Evolutionary conservation across 495 filamentous ascomycete genomes (phyloP).

Genomic region (Coniosporium apollinis): DNA sequence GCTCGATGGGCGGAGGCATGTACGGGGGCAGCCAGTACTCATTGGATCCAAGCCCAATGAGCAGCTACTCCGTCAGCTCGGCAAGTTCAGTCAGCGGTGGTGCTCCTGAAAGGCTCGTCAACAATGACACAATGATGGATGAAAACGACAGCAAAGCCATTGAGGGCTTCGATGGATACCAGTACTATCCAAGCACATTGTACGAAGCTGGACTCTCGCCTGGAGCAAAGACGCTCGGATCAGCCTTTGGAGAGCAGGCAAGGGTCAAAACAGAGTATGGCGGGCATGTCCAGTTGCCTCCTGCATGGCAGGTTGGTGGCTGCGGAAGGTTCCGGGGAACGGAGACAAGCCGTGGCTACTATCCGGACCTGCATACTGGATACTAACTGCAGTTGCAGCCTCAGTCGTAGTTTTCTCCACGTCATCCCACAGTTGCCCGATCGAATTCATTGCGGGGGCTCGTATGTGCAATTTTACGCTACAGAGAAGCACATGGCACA

Average conservation of each 20-base stretch:
- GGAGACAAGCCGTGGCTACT: slow-evolving; percentile 19
- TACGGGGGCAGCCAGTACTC: slow-evolving; percentile 16
- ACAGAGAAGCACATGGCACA: too few species aligned
- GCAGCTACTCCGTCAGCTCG: slow-evolving; percentile 18
- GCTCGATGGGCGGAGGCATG: slow-evolving; percentile 7
- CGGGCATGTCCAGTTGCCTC: slow-evolving; percentile 9
- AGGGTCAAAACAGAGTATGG: slow-evolving; percentile 19
- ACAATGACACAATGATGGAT: slow-evolving; percentile 16
- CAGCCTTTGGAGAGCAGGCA: slow-evolving; percentile 7
- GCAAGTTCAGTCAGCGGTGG: slow-evolving; percentile 21
- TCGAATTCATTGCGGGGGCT: too few species aligned
- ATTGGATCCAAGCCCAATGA: slow-evolving; percentile 13
- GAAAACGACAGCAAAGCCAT: slow-evolving; percentile 17
- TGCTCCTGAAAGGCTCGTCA: slow-evolving; percentile 14
- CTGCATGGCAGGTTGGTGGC: slow-evolving; percentile 13
- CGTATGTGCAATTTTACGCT: too few species aligned
- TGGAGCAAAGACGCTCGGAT: slow-evolving; percentile 7
- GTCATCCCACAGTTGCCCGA: too few species aligned
- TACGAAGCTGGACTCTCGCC: slow-evolving; percentile 15
- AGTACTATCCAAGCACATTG: slow-evolving; percentile 19
- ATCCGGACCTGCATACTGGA: slow-evolving; percentile 13
- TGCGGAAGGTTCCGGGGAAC: slow-evolving; percentile 20
- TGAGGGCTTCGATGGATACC: slow-evolving; percentile 15
- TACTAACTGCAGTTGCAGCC: too few species aligned
- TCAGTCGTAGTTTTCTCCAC: too few species aligned